Conservation (phyloP, 495 filamentous ascomycete genomes). For the Cryomyces antarcticus region DNA sequence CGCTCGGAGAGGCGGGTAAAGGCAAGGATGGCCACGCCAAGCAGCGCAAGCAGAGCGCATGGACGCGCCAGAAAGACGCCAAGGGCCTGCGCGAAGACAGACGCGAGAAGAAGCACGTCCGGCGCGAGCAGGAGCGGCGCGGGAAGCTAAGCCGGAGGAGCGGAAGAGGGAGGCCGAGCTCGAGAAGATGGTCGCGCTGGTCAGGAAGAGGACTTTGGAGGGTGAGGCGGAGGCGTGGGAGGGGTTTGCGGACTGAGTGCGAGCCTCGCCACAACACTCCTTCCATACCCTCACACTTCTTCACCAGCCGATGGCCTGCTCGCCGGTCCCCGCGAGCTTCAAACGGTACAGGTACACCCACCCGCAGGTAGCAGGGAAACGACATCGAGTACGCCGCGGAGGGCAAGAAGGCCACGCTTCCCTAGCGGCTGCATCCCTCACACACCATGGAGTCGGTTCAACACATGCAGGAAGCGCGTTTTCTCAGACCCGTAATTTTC, state of each 20-base stretch:
- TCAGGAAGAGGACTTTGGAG: constrained; percentile 32
- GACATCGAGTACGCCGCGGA: no score
- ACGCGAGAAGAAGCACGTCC: constrained; percentile 53
- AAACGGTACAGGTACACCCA: no score
- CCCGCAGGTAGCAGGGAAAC: no score
- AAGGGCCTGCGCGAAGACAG: constrained; percentile 43
- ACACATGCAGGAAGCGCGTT: no score
- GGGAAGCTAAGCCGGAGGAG: constrained; percentile 55
- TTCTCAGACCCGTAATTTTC: no score
- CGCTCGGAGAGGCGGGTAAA: constrained; percentile 11
- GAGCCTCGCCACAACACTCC: no score
- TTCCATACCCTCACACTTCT: no score
- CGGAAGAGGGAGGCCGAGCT: constrained; percentile 47
- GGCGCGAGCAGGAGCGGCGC: constrained; percentile 45
- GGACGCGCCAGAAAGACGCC: constrained; percentile 63
- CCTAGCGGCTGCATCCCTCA: no score
- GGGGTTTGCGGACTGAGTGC: constrained; percentile 15
- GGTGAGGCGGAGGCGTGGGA: constrained; percentile 16
- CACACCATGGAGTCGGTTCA: no score
- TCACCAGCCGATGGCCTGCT: no score
- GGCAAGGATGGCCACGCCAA: constrained; percentile 15
- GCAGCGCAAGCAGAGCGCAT: constrained; percentile 44
- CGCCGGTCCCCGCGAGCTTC: no score
- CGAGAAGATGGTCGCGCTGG: constrained; percentile 47
- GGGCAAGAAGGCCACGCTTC: no score